phyloP scores from a whole-genome alignment of 192 early-diverging fungal genomes.

The Chytriomyces confervae region DNA sequence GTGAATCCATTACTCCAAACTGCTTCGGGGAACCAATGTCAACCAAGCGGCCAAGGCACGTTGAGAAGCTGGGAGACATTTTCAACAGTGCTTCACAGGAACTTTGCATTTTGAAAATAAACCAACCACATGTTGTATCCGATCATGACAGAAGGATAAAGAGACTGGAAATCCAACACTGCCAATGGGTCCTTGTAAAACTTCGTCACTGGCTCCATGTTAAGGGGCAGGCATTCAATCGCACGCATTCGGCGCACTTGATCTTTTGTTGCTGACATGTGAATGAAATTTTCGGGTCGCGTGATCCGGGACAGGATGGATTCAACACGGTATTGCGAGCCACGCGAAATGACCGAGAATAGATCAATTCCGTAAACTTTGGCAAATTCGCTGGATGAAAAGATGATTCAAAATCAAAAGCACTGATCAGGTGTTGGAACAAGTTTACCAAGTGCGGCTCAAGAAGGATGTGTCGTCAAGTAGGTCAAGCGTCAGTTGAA shows the following conservation, averaged over 20 bases:
- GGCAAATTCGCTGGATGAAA: conserved; percentile 72
- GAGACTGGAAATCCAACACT: conserved; percentile 91
- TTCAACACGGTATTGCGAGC: conserved; percentile 94
- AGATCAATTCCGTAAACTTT: conserved; percentile 93
- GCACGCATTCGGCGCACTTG: conserved; percentile 71
- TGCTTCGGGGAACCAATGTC: conserved; percentile 48
- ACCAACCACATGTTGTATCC: conserved; percentile 90
- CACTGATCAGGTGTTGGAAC: background rate
- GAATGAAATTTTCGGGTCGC: conserved; percentile 74
- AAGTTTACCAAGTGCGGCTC: conserved; percentile 57
- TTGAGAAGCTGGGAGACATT: conserved; percentile 43
- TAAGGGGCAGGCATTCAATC: conserved; percentile 84
- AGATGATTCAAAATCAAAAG: conserved; percentile 6
- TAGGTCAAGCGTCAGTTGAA: conserved; percentile 69
- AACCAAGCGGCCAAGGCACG: conserved; percentile 73
- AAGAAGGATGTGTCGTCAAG: conserved; percentile 75
- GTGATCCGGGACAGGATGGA: conserved; percentile 67
- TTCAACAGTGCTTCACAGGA: background rate
- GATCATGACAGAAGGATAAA: conserved; percentile 96
- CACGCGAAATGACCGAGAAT: conserved; percentile 81
- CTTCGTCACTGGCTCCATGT: conserved; percentile 83
- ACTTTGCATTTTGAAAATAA: background rate
- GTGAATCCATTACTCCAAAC: conserved; percentile 68
- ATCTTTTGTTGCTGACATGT: conserved; percentile 74
- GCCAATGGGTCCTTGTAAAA: conserved; percentile 86